A percentile compares a stretch with the other conserved stretches of the same genome.
Evolutionary conservation across 2,329 filamentous ascomycete species (phyloP).

Genomic region (Seiridium cupressi): DNA sequence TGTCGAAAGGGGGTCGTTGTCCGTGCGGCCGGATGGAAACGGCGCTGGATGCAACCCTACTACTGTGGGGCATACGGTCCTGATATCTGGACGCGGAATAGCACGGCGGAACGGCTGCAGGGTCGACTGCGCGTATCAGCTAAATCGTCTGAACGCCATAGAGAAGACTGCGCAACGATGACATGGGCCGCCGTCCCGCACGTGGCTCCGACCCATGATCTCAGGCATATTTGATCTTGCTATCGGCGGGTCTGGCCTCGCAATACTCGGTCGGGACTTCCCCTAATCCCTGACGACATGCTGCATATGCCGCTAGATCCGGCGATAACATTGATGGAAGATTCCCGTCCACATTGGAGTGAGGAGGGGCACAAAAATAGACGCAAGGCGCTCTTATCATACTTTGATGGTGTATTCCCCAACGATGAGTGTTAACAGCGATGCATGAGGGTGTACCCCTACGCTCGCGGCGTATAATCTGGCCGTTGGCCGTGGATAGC

Average conservation of each 20-base stretch:
- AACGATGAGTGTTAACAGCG: too few relatives aligned
- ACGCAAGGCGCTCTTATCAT: too few relatives aligned
- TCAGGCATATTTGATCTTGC: background rate
- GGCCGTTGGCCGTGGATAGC: too few relatives aligned
- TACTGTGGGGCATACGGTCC: background rate
- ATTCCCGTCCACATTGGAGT: background rate
- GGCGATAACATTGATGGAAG: background rate
- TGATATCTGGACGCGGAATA: background rate
- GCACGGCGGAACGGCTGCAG: background rate
- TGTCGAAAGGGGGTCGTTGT: conserved; percentile 1
- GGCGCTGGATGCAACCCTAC: background rate
- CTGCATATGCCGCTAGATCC: background rate
- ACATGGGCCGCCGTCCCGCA: background rate
- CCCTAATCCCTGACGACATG: background rate
- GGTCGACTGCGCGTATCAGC: too few relatives aligned
- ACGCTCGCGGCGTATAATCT: too few relatives aligned
- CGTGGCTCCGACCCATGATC: background rate
- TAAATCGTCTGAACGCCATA: too few relatives aligned
- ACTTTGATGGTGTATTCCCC: too few relatives aligned
- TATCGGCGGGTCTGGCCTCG: conserved; percentile 2
- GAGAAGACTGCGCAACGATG: too few relatives aligned
- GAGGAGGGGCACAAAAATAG: too few relatives aligned
- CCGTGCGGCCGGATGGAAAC: conserved; percentile 1
- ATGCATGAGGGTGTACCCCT: too few relatives aligned
- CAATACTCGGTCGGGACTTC: background rate